Evolutionary conservation across 805 yeast genomes (phyloP).

Genomic region (Clavispora carvajalis): DNA sequence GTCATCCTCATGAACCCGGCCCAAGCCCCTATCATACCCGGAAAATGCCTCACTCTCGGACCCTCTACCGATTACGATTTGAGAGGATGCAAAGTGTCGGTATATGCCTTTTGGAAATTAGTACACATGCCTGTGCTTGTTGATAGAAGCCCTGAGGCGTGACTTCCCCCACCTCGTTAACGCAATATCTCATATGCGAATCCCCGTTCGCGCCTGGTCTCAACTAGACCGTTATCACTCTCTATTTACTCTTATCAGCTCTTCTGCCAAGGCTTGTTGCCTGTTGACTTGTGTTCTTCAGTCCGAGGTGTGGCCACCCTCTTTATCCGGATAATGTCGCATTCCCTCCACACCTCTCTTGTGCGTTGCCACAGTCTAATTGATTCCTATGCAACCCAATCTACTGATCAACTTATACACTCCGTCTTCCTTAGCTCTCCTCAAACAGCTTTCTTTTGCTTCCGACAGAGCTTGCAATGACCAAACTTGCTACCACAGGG

Average conservation of each 20-base stretch:
- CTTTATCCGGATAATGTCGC: not conserved
- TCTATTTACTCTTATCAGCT: too few species aligned
- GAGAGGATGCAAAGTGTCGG: not conserved
- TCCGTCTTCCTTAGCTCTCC: not conserved
- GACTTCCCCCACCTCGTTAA: too few species aligned
- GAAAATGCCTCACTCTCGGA: not conserved
- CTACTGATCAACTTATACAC: not conserved
- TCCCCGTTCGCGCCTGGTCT: too few species aligned
- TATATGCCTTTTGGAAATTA: not conserved
- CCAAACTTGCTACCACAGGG: constrained; percentile 6
- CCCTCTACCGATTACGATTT: not conserved
- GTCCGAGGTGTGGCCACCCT: not conserved
- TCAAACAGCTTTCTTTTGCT: not conserved
- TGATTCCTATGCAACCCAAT: too few species aligned
- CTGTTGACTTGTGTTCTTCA: too few species aligned
- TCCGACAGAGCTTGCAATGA: not conserved
- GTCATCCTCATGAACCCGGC: not conserved
- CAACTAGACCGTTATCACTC: too few species aligned
- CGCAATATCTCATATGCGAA: too few species aligned
- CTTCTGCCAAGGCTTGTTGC: too few species aligned
- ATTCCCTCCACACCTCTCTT: too few species aligned
- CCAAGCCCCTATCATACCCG: not conserved
- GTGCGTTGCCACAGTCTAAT: too few species aligned
- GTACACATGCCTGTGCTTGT: too few species aligned
- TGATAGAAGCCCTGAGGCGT: too few species aligned